Evolutionary conservation across 2,329 filamentous ascomycete genomes (phyloP).

Genomic region (Teratosphaeria nubilosa): DNA sequence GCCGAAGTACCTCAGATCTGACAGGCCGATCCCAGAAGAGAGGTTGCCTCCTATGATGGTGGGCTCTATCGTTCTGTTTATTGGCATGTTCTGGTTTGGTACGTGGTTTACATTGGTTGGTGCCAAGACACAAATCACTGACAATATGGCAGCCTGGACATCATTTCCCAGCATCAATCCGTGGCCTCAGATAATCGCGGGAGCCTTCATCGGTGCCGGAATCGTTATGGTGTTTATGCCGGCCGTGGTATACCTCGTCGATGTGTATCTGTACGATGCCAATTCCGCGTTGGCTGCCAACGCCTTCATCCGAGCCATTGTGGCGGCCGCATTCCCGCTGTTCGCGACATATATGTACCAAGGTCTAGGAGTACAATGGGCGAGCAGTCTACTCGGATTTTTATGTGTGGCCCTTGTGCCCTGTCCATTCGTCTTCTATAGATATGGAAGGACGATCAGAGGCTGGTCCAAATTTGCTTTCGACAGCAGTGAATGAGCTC

Average conservation of each 20-base stretch:
- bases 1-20: slow-evolving; percentile 8
- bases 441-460: slow-evolving; percentile 18
- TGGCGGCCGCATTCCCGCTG: slow-evolving; percentile 29
- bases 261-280: slow-evolving; percentile 31
- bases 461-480: slow-evolving; percentile 5
- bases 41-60: slow-evolving; percentile 41
- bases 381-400: slow-evolving; percentile 24
- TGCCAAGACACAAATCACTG: neutral
- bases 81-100: slow-evolving; percentile 43
- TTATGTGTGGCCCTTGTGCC: slow-evolving; percentile 22
- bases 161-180: slow-evolving; percentile 31
- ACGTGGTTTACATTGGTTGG: neutral
- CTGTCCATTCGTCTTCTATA: slow-evolving; percentile 20
- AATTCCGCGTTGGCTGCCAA: slow-evolving; percentile 27
- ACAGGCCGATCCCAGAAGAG: slow-evolving; percentile 29
- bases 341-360: slow-evolving; percentile 25
- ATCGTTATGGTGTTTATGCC: slow-evolving; percentile 38
- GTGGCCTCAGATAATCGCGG: slow-evolving; percentile 34
- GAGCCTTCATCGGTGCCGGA: slow-evolving; percentile 31
- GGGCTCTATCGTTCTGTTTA: slow-evolving; percentile 38
- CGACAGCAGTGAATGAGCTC: neutral
- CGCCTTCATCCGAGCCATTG: slow-evolving; percentile 24
- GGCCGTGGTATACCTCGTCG: slow-evolving; percentile 34
- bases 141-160: slow-evolving; percentile 31
- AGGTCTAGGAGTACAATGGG: slow-evolving; percentile 26